These are phyloP conservation scores for Termitomyces sp. DNA, from an alignment of 768 basidiomycete genomes.

Conservation along the genomic window DNA sequence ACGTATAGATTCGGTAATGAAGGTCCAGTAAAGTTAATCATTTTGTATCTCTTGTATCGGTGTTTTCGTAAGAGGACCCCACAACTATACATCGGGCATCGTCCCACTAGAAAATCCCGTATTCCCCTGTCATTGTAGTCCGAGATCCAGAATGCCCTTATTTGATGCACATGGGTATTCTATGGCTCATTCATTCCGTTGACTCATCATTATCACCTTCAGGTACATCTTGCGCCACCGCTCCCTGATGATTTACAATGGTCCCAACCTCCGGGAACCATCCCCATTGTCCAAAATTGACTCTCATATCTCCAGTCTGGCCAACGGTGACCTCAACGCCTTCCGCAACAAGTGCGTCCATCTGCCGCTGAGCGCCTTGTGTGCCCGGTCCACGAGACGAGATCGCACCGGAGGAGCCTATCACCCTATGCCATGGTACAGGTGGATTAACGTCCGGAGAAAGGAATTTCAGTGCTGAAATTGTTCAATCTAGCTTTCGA, in stretches of 20 bases:
- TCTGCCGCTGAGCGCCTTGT: slow-evolving; percentile 68
- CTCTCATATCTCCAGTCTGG: slow-evolving; percentile 49
- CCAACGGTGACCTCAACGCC: slow-evolving; percentile 69
- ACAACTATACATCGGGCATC: not conserved
- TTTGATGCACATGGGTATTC: not conserved
- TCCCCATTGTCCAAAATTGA: slow-evolving; percentile 53
- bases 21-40: slow-evolving; percentile 38
- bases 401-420: slow-evolving; percentile 63
- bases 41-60: not conserved
- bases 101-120: no score
- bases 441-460: slow-evolving; percentile 53
- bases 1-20: slow-evolving; percentile 78
- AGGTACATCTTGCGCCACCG: slow-evolving; percentile 1
- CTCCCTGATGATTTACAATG: slow-evolving; percentile 8
- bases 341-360: slow-evolving; percentile 72
- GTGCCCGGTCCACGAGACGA: slow-evolving; percentile 86
- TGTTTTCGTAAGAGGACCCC: not conserved
- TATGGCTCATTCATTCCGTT: not conserved
- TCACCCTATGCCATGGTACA: slow-evolving; percentile 80
- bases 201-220: not conserved
- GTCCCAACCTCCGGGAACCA: slow-evolving; percentile 53
- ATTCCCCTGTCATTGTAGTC: not conserved
- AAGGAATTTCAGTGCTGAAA: slow-evolving; percentile 71
- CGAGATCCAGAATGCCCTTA: not conserved
- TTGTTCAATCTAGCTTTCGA: not conserved